Conservation (phyloP, 768 basidiomycete species). For the Amanita brunnescens region DNA sequence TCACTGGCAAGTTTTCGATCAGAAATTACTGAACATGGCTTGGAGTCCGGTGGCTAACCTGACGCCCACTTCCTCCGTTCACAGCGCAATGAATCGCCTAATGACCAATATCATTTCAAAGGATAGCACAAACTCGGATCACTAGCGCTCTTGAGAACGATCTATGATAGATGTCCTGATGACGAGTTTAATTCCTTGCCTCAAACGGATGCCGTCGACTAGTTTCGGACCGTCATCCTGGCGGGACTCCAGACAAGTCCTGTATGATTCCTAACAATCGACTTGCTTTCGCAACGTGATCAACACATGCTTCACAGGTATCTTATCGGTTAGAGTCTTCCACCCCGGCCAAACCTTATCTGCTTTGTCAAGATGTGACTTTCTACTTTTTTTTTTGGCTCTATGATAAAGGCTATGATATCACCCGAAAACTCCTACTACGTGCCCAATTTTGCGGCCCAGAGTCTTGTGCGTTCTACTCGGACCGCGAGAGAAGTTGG, state of each 20-base stretch:
- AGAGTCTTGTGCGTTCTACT: background rate
- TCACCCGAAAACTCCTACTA: background rate
- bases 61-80: background rate
- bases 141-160: background rate
- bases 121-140: background rate
- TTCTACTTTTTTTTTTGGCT: no score
- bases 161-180: background rate
- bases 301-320: background rate
- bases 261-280: no score
- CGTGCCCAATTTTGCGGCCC: background rate
- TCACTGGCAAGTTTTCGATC: background rate
- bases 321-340: no score
- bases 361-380: no score
- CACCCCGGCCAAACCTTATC: no score
- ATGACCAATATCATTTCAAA: background rate
- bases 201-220: background rate
- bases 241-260: background rate
- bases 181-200: background rate
- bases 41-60: background rate
- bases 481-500: background rate
- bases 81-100: background rate
- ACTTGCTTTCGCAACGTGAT: no score
- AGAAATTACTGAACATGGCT: background rate
- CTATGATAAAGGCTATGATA: background rate
- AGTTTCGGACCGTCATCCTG: background rate